Evolutionary conservation across 108 stramenopile genomes (phyloP), one percentile per base, ranked within the genome.

Genomic region (Nitzschia sp.): DNA sequence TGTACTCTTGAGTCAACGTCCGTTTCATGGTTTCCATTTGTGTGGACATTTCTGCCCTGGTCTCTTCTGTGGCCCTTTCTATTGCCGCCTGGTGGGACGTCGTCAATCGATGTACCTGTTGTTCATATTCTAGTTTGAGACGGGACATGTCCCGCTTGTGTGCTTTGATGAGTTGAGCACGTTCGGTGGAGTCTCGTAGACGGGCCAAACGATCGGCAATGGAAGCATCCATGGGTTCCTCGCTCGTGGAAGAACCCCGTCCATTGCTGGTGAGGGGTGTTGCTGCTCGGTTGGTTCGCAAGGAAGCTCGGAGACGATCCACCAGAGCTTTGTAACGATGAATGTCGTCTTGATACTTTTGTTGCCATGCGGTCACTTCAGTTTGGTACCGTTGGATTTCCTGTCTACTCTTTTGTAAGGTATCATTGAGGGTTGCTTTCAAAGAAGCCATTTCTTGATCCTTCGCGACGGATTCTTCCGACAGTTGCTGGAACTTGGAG

Each of bases 111-210:
- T 70, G 69, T 15, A 76, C 19, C 20, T 41, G 22, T 15, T 58
- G 40, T 46, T 76, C 75, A 0, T 61, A 39, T 15, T 76, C 69
- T 0, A 63, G 10, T 48, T 71, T 65, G 37, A 80, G 24, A 9
- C 71, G 58, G 17, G 80, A 53, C 17, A 80, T 41, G 46, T 80
- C 80, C 22, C 69, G 68, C 43, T 80, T 76, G 66, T 80, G 80
- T 14, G 41, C 51, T 46, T 70, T 72, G 26, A 75, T 69, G 19
- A 76, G 19, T 46, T 61, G 65, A 5, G 80, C 73, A 3, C 80
- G 65, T 50, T 80, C 80, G 10, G 74, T 57, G 9, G 74, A 76
- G 43, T 80, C 80, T 57, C 74, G n/a, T 53, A 74, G 57, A 8
- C 70, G 58, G 26, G 75, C 70, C 66, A 80, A 39, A 21, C 80